Evolutionary conservation across 352 stramenopile genomes (phyloP), one percentile per base, ranked within the genome.

Genomic region (Globisporangium perplexum): DNA sequence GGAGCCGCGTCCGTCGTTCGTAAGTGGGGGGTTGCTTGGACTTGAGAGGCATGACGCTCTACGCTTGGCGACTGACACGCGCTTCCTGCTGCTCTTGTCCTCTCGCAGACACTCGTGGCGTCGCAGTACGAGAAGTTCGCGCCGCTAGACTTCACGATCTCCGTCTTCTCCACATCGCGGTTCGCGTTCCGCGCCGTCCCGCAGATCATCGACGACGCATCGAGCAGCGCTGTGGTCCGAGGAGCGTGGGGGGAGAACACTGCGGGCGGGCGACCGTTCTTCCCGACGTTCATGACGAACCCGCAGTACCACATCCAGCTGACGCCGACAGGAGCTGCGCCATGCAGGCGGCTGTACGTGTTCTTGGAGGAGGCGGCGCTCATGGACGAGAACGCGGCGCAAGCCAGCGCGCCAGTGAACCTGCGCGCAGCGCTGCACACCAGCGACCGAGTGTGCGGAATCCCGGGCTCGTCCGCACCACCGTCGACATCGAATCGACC

Each of bases 81-180:
- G n/a, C n/a, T n/a, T n/a, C n/a, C n/a, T n/a, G n/a, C n/a, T 31
- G 28, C 28, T 42, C 14, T 18, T 42, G 15, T 5, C n/a, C n/a
- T 5, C 36, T 15, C 6, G 4, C 28, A 91, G 71, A 97, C 86
- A 5, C 65, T 98, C 7, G 88, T 97, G n/a, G 71, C 90, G 2
- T 97, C 90, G 17, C 89, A 97, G 56, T 97, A 95, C 54, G 85
- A 97, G 57, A 97, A 97, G 52, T 86, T 89, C 48, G 70, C 82
- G n/a, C 70, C 84, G 36, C 62, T 97, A 26, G 86, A 96, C 59
- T 97, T 93, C 63, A 93, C 87, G 36, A 63, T 96, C 10, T 90
- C 72, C 0, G 71, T 96, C 4, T 96, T 91, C 69, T 89, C 84
- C 3, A 94, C 86, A 6, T 64, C 70, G n/a, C 74, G 66, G n/a